Evolutionary conservation across 2,329 filamentous ascomycete species (phyloP), one percentile per base, ranked within the genome.

Genomic region (Atkinsonella texensis): DNA sequence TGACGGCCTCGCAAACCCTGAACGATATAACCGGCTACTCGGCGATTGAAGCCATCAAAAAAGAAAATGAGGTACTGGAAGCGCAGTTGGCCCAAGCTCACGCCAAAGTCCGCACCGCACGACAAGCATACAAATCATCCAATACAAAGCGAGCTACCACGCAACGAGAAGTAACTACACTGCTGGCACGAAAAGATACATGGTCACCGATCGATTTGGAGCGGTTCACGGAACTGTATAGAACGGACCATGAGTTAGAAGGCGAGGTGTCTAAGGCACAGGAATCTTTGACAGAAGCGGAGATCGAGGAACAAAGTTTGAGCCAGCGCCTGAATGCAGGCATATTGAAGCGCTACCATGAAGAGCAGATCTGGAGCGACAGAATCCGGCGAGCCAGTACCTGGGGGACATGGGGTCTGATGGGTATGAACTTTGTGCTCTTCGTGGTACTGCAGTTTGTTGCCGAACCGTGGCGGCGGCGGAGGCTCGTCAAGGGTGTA

Each of bases 341-440:
- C 48, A 96, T 97, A 60, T 74, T 96, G 49, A 86, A 86, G 55
- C 81, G 94, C 54, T 98, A 98, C 68, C 93, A 98, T 67, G 93
- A 98, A 70, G 93, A 98, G 72, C 93, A 98, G 72, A 94, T 98
- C 52, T 98, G 93, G 93, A 95, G 88, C 63, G 93, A 98, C 66
- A 91, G 95, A 60, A 98, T 98, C 64, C 79, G 93, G 38, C 78
- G 93, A 57, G 95, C 95, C 75, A 93, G 87, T 65, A 98, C 93
- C 0, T 98, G 93, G 93, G 91, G 94, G 38, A 98, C 93, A 0
- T 97, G 94, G 83, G 93, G 91, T 0, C 72, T 98, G 55, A 98
- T 98, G 93, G 91, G 91, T 23, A 80, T 97, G 62, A 98, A 98
- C 64, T 87, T 97, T 33, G 66, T 97, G 55, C 70, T 98, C 46